Percentiles rank a stretch among this genome's conserved stretches.
Evolutionary conservation across 257 asterid species (phyloP).

Genomic region (Fraxinus anomala): DNA sequence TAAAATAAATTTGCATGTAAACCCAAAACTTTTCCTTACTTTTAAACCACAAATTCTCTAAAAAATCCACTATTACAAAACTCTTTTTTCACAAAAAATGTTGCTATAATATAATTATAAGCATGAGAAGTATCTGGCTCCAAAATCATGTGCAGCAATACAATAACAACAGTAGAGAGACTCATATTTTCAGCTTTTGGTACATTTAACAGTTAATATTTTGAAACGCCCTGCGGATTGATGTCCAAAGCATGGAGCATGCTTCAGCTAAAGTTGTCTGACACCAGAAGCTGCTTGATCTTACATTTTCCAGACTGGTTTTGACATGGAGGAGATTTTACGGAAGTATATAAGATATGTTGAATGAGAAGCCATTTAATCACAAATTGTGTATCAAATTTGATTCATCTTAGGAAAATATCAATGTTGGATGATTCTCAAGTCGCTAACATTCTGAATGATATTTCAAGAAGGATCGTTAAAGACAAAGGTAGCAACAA

Average conservation of each 20-base stretch:
- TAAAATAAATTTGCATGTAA: no score
- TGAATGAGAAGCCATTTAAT: conserved; percentile 93
- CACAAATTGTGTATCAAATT: conserved; percentile 65
- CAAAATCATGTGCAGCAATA: background rate
- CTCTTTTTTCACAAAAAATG: no score
- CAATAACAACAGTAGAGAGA: background rate
- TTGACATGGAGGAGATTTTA: conserved; percentile 74
- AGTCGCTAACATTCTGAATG: conserved; percentile 80
- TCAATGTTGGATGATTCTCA: conserved; percentile 72
- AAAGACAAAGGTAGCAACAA: conserved; percentile 73
- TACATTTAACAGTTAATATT: background rate
- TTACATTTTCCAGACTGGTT: conserved; percentile 75
- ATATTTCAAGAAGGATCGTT: conserved; percentile 83
- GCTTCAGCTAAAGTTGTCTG: conserved; percentile 7
- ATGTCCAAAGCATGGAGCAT: conserved; percentile 6
- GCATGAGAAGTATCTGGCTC: background rate
- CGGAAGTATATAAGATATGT: conserved; percentile 84
- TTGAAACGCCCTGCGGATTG: background rate
- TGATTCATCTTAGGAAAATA: conserved; percentile 82
- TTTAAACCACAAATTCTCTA: no score
- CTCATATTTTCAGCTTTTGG: background rate
- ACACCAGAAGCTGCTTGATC: conserved; percentile 24
- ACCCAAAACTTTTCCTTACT: no score
- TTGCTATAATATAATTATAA: background rate
- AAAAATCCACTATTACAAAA: no score